phyloP scores from a whole-genome alignment of 495 filamentous ascomycete genomes.

The Filosporella fistucella region DNA sequence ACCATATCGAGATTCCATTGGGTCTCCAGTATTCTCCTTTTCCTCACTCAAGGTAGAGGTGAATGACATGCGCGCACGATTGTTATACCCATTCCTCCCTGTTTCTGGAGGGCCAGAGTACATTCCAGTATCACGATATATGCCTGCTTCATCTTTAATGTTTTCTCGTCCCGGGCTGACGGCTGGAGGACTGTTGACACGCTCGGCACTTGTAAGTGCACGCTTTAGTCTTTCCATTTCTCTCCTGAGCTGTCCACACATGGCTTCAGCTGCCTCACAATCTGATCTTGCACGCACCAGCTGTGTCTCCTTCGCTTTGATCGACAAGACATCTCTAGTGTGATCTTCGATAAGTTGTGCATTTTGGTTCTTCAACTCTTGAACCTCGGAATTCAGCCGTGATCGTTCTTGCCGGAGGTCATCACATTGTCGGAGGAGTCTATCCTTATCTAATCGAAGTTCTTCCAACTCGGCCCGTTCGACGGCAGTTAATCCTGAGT shows the following conservation, averaged over 20 bases:
- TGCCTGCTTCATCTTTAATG: slow-evolving; percentile 42
- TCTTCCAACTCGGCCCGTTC: slow-evolving; percentile 90
- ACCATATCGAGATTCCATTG: slow-evolving; percentile 27
- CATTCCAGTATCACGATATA: slow-evolving; percentile 48
- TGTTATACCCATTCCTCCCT: slow-evolving; percentile 17
- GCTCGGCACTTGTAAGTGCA: slow-evolving; percentile 51
- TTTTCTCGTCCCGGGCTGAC: slow-evolving; percentile 38
- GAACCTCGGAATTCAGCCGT: slow-evolving; percentile 70
- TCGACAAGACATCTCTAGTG: slow-evolving; percentile 87
- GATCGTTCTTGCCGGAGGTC: slow-evolving; percentile 73
- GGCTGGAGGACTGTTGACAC: slow-evolving; percentile 33
- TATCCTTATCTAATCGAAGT: slow-evolving; percentile 76
- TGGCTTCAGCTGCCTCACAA: slow-evolving; percentile 80
- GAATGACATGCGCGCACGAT: slow-evolving; percentile 57
- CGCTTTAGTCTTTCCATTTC: slow-evolving; percentile 94
- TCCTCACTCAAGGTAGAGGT: slow-evolving; percentile 75
- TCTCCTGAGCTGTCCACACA: slow-evolving; percentile 73
- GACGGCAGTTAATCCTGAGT: slow-evolving; percentile 58
- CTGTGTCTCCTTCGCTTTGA: slow-evolving; percentile 98
- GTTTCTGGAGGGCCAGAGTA: slow-evolving; percentile 25
- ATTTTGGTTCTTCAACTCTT: slow-evolving; percentile 90
- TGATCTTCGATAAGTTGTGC: slow-evolving; percentile 97
- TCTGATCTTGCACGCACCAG: slow-evolving; percentile 87
- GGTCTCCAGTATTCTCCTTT: slow-evolving; percentile 64
- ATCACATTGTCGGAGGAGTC: slow-evolving; percentile 62